phyloP scores from a whole-genome alignment of 495 filamentous ascomycete genomes.

The Coniosporium apollinis region DNA sequence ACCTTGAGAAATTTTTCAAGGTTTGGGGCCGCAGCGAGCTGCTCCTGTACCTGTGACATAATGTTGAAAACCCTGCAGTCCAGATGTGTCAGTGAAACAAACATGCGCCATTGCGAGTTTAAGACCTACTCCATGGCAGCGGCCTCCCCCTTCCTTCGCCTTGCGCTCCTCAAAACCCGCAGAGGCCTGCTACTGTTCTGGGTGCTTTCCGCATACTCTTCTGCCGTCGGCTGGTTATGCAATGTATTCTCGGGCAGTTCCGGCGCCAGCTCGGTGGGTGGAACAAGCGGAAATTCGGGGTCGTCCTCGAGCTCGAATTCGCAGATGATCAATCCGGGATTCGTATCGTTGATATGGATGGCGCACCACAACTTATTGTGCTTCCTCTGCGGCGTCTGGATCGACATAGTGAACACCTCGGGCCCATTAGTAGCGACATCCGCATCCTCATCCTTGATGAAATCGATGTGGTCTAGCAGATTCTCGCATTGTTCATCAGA shows the following conservation, averaged over 20 bases:
- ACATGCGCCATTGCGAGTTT: too few species aligned
- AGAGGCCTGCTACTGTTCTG: slow-evolving; percentile 59
- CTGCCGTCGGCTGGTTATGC: slow-evolving; percentile 44
- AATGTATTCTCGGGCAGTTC: slow-evolving; percentile 59
- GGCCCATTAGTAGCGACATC: slow-evolving; percentile 61
- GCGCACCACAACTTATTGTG: slow-evolving; percentile 73
- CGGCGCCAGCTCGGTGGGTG: slow-evolving; percentile 36
- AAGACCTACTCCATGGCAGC: slow-evolving; percentile 92
- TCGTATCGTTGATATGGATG: slow-evolving; percentile 51
- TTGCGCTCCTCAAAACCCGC: slow-evolving; percentile 58
- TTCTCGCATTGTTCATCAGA: slow-evolving; percentile 69
- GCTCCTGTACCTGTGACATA: slow-evolving; percentile 72
- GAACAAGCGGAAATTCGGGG: slow-evolving; percentile 46
- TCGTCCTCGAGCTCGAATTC: slow-evolving; percentile 90
- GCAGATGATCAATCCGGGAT: slow-evolving; percentile 62
- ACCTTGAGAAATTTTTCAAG: slow-evolving; percentile 55
- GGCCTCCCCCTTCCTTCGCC: slow-evolving; percentile 63
- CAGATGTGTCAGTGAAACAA: too few species aligned
- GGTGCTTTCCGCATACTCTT: slow-evolving; percentile 61
- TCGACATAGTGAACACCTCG: slow-evolving; percentile 67
- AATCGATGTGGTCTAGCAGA: slow-evolving; percentile 73
- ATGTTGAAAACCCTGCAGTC: slow-evolving; percentile 88
- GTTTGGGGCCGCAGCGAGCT: slow-evolving; percentile 49
- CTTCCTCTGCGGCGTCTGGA: slow-evolving; percentile 36
- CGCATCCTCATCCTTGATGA: slow-evolving; percentile 60